Conservation (phyloP, 805 yeast species). For the Saccharomyces jurei region DNA sequence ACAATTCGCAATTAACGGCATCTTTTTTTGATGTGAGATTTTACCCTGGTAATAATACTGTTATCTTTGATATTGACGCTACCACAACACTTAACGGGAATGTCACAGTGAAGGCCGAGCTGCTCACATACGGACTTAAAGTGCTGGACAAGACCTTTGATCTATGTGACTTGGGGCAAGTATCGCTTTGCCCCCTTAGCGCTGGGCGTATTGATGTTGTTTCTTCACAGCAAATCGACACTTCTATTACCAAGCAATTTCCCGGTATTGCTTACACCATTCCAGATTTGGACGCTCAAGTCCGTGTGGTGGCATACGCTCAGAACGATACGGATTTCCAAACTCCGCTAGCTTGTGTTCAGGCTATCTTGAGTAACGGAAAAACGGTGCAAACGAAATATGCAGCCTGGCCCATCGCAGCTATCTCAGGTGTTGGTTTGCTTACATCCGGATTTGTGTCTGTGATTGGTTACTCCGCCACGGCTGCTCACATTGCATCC, state of each 20-base stretch:
- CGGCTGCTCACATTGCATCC: conserved; percentile 96
- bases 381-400: conserved; percentile 89
- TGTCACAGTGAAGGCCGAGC: conserved; percentile 53
- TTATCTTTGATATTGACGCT: conserved; percentile 64
- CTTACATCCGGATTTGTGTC: conserved; percentile 82
- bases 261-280: conserved; percentile 83
- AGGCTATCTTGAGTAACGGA: conserved; percentile 77
- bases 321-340: conserved; percentile 35
- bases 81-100: conserved; percentile 69
- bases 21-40: conserved; percentile 69
- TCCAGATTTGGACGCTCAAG: conserved; percentile 93
- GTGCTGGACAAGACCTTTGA: conserved; percentile 47
- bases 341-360: conserved; percentile 78
- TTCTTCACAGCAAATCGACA: conserved; percentile 39
- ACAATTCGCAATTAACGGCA: conserved; percentile 77
- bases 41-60: conserved; percentile 57
- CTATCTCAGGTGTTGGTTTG: conserved; percentile 80
- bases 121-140: conserved; percentile 76
- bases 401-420: conserved; percentile 95
- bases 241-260: conserved; percentile 40
- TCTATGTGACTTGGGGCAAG: conserved; percentile 55
- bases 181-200: conserved; percentile 68
- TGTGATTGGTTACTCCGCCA: conserved; percentile 78
- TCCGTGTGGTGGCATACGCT: conserved; percentile 59
- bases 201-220: conserved; percentile 78